A percentile compares a stretch with the other conserved stretches of the same genome.
These are phyloP conservation scores for Penicillium maclennaniae DNA, from an alignment of 495 filamentous ascomycete genomes.

Conservation along the genomic window DNA sequence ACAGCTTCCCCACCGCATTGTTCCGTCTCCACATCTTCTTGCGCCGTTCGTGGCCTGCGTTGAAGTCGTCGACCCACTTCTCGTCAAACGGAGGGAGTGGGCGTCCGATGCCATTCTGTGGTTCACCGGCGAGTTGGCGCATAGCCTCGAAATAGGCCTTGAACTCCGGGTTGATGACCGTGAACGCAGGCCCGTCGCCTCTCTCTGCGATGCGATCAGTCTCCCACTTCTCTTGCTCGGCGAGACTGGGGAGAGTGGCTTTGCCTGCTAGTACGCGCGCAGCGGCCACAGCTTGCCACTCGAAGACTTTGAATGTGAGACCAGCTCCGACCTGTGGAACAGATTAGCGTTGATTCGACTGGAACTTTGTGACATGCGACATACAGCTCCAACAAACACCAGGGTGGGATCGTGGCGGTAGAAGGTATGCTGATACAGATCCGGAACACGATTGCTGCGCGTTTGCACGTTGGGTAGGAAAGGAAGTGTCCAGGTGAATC, in stretches of 20 bases:
- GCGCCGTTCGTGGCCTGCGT: conserved; percentile 43
- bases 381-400: conserved; percentile 37
- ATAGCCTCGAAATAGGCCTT: conserved; percentile 53
- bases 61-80: conserved; percentile 48
- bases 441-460: conserved; percentile 51
- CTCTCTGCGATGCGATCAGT: conserved; percentile 41
- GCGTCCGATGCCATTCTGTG: conserved; percentile 31
- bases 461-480: conserved; percentile 48
- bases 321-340: conserved; percentile 48
- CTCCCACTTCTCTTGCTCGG: conserved; percentile 52
- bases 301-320: conserved; percentile 57
- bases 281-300: conserved; percentile 58
- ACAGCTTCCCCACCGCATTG: conserved; percentile 19
- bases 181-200: conserved; percentile 49
- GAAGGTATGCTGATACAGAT: conserved; percentile 55
- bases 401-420: conserved; percentile 39
- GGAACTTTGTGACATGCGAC: conserved; percentile 23
- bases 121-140: conserved; percentile 45
- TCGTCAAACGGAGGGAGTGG: conserved; percentile 44
- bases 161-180: conserved; percentile 50
- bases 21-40: conserved; percentile 50
- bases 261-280: conserved; percentile 54
- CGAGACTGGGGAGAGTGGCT: conserved; percentile 36
- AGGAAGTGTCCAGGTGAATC: conserved; percentile 53
- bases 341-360: conserved; percentile 12